These are phyloP conservation scores for Apiosordaria backusii DNA, from an alignment of 495 filamentous ascomycete species.

Conservation along the genomic window DNA sequence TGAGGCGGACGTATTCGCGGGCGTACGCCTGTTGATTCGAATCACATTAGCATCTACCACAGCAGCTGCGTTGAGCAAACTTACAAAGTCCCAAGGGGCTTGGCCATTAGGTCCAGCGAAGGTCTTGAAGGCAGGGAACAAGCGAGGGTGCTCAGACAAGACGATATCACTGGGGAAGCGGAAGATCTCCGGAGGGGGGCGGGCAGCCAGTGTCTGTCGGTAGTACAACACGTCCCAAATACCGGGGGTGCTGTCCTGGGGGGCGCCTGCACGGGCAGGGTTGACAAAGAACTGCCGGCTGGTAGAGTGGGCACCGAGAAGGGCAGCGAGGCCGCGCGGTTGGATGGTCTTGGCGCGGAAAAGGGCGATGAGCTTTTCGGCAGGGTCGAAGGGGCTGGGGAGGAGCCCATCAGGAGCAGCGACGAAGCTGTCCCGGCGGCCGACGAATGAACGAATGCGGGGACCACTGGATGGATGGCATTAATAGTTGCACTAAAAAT, in stretches of 20 bases:
- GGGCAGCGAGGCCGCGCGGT: constrained; percentile 42
- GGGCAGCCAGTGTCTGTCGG: constrained; percentile 33
- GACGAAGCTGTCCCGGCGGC: constrained; percentile 27
- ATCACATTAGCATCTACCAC: background rate
- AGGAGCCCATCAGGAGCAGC: constrained; percentile 29
- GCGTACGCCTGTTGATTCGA: constrained; percentile 31
- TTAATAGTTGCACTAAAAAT: background rate
- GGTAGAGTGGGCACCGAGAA: constrained; percentile 50
- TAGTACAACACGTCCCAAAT: constrained; percentile 46
- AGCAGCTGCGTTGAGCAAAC: constrained; percentile 1
- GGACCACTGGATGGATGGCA: constrained; percentile 23
- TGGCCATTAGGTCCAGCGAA: constrained; percentile 32
- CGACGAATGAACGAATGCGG: constrained; percentile 35
- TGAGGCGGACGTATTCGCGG: constrained; percentile 39
- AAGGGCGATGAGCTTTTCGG: constrained; percentile 33
- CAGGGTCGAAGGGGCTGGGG: constrained; percentile 24
- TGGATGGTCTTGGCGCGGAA: constrained; percentile 50
- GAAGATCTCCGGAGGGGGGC: constrained; percentile 39
- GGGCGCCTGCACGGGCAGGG: constrained; percentile 27
- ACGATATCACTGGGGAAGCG: constrained; percentile 45
- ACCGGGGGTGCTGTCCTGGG: constrained; percentile 38
- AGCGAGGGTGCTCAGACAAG: constrained; percentile 36
- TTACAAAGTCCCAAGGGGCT: constrained; percentile 34
- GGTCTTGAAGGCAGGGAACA: constrained; percentile 27
- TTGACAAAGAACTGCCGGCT: constrained; percentile 46